A percentile compares a stretch with the other conserved stretches of the same genome.
Conservation (phyloP, 768 basidiomycete genomes). For the Trichaptum fuscoviolaceum region DNA sequence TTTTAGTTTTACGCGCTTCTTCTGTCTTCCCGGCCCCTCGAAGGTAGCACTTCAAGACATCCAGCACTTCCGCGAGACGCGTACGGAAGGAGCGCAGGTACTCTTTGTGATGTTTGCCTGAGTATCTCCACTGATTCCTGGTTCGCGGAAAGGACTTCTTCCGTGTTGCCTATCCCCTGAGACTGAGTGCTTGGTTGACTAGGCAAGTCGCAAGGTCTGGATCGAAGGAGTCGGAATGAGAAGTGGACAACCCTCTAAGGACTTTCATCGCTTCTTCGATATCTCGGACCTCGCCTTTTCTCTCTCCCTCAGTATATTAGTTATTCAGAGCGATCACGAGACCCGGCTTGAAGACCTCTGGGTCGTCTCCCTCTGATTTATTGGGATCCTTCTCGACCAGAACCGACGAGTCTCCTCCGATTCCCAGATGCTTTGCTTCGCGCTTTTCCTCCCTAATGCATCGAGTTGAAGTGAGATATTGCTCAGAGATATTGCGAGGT, state of each 20-base stretch:
- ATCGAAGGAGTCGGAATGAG: neutral
- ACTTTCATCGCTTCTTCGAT: slow-evolving; percentile 4
- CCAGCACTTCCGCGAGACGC: neutral
- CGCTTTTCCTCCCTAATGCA: neutral
- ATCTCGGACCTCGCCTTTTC: slow-evolving; percentile 6
- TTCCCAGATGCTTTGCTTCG: neutral
- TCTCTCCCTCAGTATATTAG: slow-evolving; percentile 3
- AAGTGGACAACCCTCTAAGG: neutral
- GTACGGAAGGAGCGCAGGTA: neutral
- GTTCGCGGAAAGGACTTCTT: slow-evolving; percentile 4
- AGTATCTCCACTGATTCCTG: neutral
- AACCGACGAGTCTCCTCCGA: neutral
- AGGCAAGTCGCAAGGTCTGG: neutral
- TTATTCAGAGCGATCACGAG: slow-evolving; percentile 2
- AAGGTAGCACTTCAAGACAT: neutral
- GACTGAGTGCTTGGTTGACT: neutral
- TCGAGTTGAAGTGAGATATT: slow-evolving; percentile 8
- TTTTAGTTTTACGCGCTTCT: neutral
- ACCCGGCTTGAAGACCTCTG: neutral
- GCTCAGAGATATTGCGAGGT: slow-evolving; percentile 7
- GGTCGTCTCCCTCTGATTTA: too few species aligned
- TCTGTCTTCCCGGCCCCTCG: neutral
- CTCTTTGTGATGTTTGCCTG: neutral
- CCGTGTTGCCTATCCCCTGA: neutral
- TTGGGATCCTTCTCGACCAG: neutral